Percentiles rank a stretch among this genome's conserved stretches.
These are phyloP conservation scores for Tylopilus balloui DNA, from an alignment of 768 basidiomycete genomes.

Conservation along the genomic window DNA sequence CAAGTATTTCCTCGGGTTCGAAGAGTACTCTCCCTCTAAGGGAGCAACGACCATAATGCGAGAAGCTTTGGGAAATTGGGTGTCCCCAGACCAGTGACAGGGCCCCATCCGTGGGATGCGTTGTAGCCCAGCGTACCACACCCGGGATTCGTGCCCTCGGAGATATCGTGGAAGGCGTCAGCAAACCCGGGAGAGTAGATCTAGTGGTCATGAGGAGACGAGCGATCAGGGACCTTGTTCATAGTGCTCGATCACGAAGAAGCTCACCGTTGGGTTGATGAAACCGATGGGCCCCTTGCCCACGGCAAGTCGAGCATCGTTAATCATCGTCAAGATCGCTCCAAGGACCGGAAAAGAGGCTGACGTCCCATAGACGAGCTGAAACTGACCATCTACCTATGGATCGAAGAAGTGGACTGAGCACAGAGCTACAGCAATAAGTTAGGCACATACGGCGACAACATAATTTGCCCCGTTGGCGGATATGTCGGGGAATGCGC, in stretches of 20 bases:
- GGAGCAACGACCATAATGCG: conserved; percentile 19
- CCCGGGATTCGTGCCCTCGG: conserved; percentile 40
- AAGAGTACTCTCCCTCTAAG: not conserved
- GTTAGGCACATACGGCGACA: not conserved
- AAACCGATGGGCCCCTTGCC: conserved; percentile 31
- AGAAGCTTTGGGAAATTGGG: not conserved
- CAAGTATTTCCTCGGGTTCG: not conserved
- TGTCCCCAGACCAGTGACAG: not conserved
- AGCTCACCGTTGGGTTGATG: conserved; percentile 6
- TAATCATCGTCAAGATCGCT: conserved; percentile 36
- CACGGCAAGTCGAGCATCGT: conserved; percentile 33
- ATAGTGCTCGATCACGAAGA: not conserved
- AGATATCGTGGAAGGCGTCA: conserved; percentile 39
- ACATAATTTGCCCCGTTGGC: conserved; percentile 13
- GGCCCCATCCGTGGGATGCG: not conserved
- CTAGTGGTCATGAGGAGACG: not conserved
- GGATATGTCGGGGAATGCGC: conserved; percentile 36
- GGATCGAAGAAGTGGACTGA: not conserved
- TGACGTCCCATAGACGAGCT: conserved; percentile 31
- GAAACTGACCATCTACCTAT: conserved; percentile 26
- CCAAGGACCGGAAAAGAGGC: conserved; percentile 30
- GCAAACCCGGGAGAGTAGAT: conserved; percentile 8
- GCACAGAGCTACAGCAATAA: not conserved
- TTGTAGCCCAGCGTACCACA: not conserved
- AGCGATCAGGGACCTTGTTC: not conserved